Conservation (phyloP, 495 filamentous ascomycete genomes). For the Annulohypoxylon moriforme region DNA sequence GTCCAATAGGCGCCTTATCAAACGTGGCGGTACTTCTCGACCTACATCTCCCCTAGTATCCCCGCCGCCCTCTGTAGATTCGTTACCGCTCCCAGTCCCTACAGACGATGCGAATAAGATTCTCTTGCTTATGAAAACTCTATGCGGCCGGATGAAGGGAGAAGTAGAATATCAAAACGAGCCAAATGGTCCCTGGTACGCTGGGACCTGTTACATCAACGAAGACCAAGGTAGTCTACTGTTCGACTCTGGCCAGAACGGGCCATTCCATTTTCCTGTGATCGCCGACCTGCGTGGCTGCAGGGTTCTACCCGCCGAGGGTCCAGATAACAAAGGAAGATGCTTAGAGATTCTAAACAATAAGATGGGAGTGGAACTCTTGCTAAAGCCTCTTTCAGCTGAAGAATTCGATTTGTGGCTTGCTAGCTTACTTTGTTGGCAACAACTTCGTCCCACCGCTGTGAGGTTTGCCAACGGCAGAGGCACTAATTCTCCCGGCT, state of each 20-base stretch:
- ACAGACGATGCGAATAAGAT: constrained; percentile 72
- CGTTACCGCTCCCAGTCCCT: constrained; percentile 65
- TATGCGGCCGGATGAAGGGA: constrained; percentile 77
- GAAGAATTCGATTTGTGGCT: constrained; percentile 92
- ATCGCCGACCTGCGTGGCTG: constrained; percentile 90
- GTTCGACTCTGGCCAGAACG: constrained; percentile 66
- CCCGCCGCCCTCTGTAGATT: constrained; percentile 63
- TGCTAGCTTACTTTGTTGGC: constrained; percentile 93
- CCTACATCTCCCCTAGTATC: constrained; percentile 61
- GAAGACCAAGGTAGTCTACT: constrained; percentile 72
- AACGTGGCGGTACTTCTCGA: constrained; percentile 58
- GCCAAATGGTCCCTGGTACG: constrained; percentile 65
- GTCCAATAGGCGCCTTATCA: constrained; percentile 57
- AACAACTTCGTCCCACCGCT: constrained; percentile 75
- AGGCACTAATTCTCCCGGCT: constrained; percentile 32
- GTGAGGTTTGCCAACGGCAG: constrained; percentile 46
- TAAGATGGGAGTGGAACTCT: constrained; percentile 74
- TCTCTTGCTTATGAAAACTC: constrained; percentile 72
- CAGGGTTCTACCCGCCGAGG: constrained; percentile 75
- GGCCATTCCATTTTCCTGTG: constrained; percentile 60
- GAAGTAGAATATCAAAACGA: constrained; percentile 72
- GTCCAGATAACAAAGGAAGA: constrained; percentile 70
- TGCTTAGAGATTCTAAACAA: constrained; percentile 84
- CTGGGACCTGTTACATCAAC: constrained; percentile 73
- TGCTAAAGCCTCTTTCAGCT: constrained; percentile 76